These are phyloP conservation scores for Serendipita sp. DNA, from an alignment of 768 basidiomycete genomes.

Conservation along the genomic window DNA sequence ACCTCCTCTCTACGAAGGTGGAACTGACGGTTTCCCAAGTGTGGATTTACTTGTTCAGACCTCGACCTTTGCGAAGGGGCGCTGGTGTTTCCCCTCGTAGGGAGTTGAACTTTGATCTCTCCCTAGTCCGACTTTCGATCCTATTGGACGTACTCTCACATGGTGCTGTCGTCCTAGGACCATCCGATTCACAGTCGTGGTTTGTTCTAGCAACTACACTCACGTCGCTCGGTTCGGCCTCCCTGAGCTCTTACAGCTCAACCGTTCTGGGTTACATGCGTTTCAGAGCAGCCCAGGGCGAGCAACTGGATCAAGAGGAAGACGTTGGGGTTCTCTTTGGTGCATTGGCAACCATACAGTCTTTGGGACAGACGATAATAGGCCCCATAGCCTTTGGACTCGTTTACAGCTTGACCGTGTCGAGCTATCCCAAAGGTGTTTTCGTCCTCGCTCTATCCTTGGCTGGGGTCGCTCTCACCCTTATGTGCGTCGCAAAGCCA, in stretches of 20 bases:
- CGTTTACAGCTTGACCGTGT: background rate
- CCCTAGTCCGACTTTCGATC: constrained; percentile 47
- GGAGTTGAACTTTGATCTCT: constrained; percentile 53
- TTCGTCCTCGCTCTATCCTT: constrained; percentile 10
- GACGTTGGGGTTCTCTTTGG: constrained; percentile 48
- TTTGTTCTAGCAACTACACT: constrained; percentile 49
- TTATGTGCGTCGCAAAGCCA: background rate
- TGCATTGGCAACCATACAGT: constrained; percentile 51
- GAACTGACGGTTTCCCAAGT: background rate
- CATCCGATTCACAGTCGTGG: constrained; percentile 21
- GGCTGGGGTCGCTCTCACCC: background rate
- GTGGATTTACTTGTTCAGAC: background rate
- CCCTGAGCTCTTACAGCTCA: constrained; percentile 42
- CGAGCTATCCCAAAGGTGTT: background rate
- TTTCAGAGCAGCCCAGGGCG: constrained; percentile 28
- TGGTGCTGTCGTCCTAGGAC: constrained; percentile 36
- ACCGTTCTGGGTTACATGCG: constrained; percentile 12
- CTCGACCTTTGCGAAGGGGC: background rate
- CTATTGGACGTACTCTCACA: constrained; percentile 54
- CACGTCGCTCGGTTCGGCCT: constrained; percentile 50
- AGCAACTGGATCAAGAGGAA: constrained; percentile 14
- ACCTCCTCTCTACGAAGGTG: background rate
- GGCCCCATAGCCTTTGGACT: constrained; percentile 22
- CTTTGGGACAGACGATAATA: constrained; percentile 46
- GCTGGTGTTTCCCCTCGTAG: constrained; percentile 30